These are phyloP conservation scores for Fomitopsis palustris DNA, from an alignment of 1,284 basidiomycete species.

Conservation along the genomic window DNA sequence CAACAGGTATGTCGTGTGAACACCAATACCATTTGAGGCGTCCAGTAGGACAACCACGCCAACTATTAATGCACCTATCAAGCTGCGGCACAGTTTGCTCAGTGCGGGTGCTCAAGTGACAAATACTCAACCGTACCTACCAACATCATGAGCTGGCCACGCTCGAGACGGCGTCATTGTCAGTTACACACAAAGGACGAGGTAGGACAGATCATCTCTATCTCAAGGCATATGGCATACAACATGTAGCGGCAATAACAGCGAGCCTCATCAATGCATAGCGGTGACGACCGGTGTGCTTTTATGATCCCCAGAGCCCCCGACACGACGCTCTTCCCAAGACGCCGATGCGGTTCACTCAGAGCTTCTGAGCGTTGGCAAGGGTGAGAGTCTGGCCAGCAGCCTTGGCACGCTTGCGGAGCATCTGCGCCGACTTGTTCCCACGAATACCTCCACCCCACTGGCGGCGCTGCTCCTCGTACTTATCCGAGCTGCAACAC, in stretches of 20 bases:
- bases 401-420: slow-evolving; percentile 93
- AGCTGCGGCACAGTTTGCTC: too few species aligned
- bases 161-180: too few species aligned
- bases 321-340: not conserved
- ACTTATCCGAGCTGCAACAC: slow-evolving; percentile 81
- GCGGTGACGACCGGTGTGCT: slow-evolving; percentile 1
- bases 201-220: not conserved
- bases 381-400: slow-evolving; percentile 62
- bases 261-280: not conserved
- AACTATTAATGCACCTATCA: too few species aligned
- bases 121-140: too few species aligned
- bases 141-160: too few species aligned
- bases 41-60: too few species aligned
- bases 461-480: slow-evolving; percentile 85
- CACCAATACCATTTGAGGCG: too few species aligned
- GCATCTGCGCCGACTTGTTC: slow-evolving; percentile 89
- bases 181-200: not conserved
- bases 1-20: too few species aligned
- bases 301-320: slow-evolving; percentile 1
- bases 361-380: slow-evolving; percentile 62
- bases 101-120: too few species aligned
- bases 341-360: slow-evolving; percentile 12
- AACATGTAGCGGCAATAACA: not conserved
- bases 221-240: slow-evolving; percentile 7
- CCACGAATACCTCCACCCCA: slow-evolving; percentile 98